Base-by-base conservation (phyloP, 1,139 yeast species). In the Geotrichum macrosporum region DNA sequence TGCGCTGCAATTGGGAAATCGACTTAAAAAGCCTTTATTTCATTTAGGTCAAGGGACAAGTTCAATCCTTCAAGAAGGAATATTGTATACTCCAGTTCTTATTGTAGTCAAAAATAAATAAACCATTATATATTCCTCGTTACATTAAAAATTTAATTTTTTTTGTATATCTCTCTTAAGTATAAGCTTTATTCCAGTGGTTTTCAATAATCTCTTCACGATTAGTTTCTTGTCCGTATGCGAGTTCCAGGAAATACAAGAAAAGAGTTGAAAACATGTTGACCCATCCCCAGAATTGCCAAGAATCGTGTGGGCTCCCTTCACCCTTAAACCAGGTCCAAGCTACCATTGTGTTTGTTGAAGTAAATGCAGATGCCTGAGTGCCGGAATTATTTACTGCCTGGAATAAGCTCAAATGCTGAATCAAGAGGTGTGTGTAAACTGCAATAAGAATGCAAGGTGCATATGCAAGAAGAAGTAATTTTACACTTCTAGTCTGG, bases 231-330 rank as follows among this genome's bases (percentile, higher is more conserved):
- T 63, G 65, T 21, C 74, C 71, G 47, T 58, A 57, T 33, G 78
- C 69, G 46, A 89, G 71, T 66, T 89, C 97, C 47, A 84, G 72
- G 33, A 84, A 80, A 65, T 92, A 92, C 41, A 92, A 70, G n/a
- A 79, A 68, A 50, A 92, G 70, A 10, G 95, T 84, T 46, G 83
- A 77, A 55, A 81, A 81, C 74, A 89, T 85, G 62, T 89, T 89
- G 50, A 85, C 76, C 97, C 97, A 89, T 57, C 89, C 87, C 97
- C 98, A 89, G 64, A 89, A 85, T 60, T 86, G 87, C 86, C 95
- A 84, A 13, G 72, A 60, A 43, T 57, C 57, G 36, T 67, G 61
- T 12, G 52, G 94, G 80, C 63, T 85, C 81, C 40, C 78, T 83
- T 49, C 78, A 67, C 38, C 55, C 52, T 46, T 55, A 53, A 39